Conservation (phyloP, 202 grass and related monocot genomes). For the Eragrostis tef region DNA sequence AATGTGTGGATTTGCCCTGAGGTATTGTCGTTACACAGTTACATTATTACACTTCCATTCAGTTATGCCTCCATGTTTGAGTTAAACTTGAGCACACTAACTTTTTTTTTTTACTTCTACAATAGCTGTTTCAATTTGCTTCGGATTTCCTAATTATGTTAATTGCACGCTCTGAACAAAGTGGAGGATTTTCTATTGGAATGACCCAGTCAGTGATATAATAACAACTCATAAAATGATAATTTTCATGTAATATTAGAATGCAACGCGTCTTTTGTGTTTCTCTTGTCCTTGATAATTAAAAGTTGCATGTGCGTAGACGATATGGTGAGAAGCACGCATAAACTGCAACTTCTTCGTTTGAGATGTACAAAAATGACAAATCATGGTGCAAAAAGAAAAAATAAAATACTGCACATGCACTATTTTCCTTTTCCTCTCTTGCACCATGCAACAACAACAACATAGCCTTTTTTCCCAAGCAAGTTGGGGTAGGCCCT, state of each 20-base stretch:
- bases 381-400: too few relatives aligned
- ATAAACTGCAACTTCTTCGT: too few relatives aligned
- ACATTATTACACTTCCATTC: conserved; percentile 10
- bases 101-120: conserved; percentile 46
- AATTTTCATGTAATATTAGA: conserved; percentile 9
- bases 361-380: too few relatives aligned
- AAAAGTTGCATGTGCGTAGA: too few relatives aligned
- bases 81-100: conserved; percentile 28
- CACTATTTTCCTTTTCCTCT: too few relatives aligned
- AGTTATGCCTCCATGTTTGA: conserved; percentile 25
- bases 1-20: conserved; percentile 96
- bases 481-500: too few relatives aligned
- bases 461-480: too few relatives aligned
- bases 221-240: conserved; percentile 33
- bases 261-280: too few relatives aligned
- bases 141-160: conserved; percentile 20
- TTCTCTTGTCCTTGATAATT: too few relatives aligned
- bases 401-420: too few relatives aligned
- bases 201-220: conserved; percentile 24
- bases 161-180: conserved; percentile 35
- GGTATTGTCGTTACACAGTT: conserved; percentile 58
- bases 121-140: conserved; percentile 32
- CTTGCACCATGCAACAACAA: too few relatives aligned
- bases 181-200: conserved; percentile 30
- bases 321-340: too few relatives aligned